Conservation (phyloP, 163 green algal genomes). For the Coccomyxa subellipsoidea region DNA sequence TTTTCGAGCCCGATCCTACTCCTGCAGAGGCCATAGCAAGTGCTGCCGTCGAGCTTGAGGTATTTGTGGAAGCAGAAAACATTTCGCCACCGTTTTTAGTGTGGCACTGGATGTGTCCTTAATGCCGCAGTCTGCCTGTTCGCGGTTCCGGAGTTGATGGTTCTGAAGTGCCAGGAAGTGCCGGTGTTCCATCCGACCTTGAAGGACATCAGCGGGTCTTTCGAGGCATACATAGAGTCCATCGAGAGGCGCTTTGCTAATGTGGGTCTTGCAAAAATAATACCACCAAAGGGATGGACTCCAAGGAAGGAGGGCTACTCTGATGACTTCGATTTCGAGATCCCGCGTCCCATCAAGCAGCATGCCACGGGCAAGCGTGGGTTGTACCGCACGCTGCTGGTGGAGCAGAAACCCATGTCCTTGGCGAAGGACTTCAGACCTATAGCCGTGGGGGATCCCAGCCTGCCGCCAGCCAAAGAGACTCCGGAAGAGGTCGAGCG, state of each 20-base stretch:
- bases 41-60: neutral
- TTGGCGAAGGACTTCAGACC: constrained; percentile 31
- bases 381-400: constrained; percentile 59
- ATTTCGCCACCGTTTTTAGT: neutral
- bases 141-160: neutral
- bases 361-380: constrained; percentile 58
- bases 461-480: constrained; percentile 15
- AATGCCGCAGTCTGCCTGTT: neutral
- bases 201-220: constrained; percentile 39
- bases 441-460: constrained; percentile 16
- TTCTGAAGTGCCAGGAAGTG: constrained; percentile 7
- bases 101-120: neutral
- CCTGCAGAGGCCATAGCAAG: no score
- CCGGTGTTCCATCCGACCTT: constrained; percentile 47
- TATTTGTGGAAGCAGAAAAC: neutral
- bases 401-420: constrained; percentile 54
- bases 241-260: constrained; percentile 39
- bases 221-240: constrained; percentile 51
- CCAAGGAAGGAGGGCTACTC: constrained; percentile 51
- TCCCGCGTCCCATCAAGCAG: constrained; percentile 44
- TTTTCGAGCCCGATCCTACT: no score
- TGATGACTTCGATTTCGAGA: constrained; percentile 33
- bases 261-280: constrained; percentile 54
- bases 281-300: constrained; percentile 55
- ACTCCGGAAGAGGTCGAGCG: constrained; percentile 61